Percentiles rank a stretch among this genome's conserved stretches.
These are phyloP conservation scores for Rhizophagus clarus DNA, from an alignment of 192 early-diverging fungal genomes.

Conservation along the genomic window DNA sequence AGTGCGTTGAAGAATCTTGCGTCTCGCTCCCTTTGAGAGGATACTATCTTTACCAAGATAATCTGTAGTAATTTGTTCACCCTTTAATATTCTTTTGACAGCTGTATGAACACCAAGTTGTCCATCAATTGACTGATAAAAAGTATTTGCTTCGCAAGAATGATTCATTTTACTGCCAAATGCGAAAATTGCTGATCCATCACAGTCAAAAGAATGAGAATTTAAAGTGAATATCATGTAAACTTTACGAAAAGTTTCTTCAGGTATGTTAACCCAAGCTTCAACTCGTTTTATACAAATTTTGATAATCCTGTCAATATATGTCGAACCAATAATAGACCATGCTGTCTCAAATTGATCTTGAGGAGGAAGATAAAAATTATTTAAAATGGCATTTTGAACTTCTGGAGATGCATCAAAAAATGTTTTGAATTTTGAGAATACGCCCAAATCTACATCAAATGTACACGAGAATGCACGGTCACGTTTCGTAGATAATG, in stretches of 20 bases:
- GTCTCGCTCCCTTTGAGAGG: not conserved
- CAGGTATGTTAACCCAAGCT: not conserved
- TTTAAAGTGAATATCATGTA: not conserved
- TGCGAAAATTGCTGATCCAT: not conserved
- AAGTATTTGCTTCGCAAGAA: slow-evolving; percentile 13
- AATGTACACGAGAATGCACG: not conserved
- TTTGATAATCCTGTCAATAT: not conserved
- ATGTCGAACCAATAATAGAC: not conserved
- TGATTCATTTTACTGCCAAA: slow-evolving; percentile 9
- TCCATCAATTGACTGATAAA: slow-evolving; percentile 1
- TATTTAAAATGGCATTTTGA: slow-evolving; percentile 5
- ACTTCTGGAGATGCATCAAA: not conserved
- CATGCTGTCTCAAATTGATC: not conserved
- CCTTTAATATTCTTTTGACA: not conserved
- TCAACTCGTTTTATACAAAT: not conserved
- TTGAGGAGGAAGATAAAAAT: slow-evolving; percentile 4
- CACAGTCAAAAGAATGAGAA: not conserved
- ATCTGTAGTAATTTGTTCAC: slow-evolving; percentile 5
- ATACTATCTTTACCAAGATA: slow-evolving; percentile 11
- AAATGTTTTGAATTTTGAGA: slow-evolving; percentile 2
- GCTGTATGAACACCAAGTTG: not conserved
- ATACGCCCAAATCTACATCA: not conserved
- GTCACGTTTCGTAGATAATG: not conserved
- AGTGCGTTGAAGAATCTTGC: not conserved
- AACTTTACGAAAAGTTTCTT: not conserved